Evolutionary conservation across 2,329 filamentous ascomycete genomes (phyloP).

Genomic region (Aaosphaeria arxii): DNA sequence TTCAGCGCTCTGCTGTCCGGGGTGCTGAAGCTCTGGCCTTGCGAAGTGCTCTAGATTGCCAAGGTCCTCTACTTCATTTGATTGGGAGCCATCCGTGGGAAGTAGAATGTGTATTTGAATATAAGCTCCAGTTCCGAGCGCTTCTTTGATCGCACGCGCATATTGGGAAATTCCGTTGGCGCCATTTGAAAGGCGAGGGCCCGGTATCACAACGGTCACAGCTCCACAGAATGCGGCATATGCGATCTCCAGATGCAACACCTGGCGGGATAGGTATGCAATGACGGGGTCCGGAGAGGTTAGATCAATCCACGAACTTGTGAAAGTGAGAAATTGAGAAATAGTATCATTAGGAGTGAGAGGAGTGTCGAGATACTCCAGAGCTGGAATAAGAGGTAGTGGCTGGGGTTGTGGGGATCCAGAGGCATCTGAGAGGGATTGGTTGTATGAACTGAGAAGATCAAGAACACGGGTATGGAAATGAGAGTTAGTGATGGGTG

Average conservation of each 20-base stretch:
- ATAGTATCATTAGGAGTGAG: conserved; percentile 67
- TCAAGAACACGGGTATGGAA: conserved; percentile 68
- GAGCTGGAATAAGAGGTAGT: conserved; percentile 53
- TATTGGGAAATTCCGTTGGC: conserved; percentile 66
- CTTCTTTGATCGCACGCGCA: conserved; percentile 79
- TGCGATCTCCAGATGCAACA: conserved; percentile 84
- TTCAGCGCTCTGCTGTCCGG: conserved; percentile 29
- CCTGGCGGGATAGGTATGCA: conserved; percentile 81
- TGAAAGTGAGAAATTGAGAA: conserved; percentile 71
- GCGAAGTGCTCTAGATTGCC: conserved; percentile 53
- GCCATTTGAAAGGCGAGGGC: conserved; percentile 65
- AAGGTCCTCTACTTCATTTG: conserved; percentile 52
- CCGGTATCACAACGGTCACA: conserved; percentile 76
- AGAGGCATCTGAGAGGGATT: conserved; percentile 43
- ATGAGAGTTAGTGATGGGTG: conserved; percentile 70
- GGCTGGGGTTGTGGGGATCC: conserved; percentile 37
- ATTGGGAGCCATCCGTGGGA: conserved; percentile 72
- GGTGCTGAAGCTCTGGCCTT: conserved; percentile 29
- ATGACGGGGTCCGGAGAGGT: conserved; percentile 79
- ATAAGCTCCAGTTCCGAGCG: conserved; percentile 69
- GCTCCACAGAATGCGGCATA: conserved; percentile 96
- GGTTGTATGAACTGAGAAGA: conserved; percentile 57
- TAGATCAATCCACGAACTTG: conserved; percentile 92
- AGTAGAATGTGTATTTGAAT: conserved; percentile 78
- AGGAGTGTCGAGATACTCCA: conserved; percentile 77